phyloP scores from a whole-genome alignment of 345 rosid species.

The Brassica cretica region DNA sequence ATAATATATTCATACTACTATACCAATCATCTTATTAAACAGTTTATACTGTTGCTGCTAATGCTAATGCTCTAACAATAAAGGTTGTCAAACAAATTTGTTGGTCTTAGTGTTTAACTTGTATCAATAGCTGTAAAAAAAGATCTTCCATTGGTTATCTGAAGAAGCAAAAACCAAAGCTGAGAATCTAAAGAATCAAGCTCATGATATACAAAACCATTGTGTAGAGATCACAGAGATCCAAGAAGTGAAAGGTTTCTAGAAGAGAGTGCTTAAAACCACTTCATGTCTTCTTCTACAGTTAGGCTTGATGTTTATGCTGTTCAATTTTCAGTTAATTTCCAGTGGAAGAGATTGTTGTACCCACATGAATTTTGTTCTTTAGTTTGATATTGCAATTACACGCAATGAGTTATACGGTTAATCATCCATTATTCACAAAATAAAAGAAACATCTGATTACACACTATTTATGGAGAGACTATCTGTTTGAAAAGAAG shows the following conservation, averaged over 20 bases:
- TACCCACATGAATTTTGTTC: conserved; percentile 58
- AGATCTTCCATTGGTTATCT: no score
- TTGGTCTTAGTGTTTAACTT: no score
- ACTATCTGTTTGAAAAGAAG: conserved; percentile 1
- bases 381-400: no score
- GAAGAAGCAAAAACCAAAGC: conserved; percentile 56
- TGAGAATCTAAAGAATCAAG: conserved; percentile 48
- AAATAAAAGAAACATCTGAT: not conserved
- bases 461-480: not conserved
- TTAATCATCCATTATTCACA: not conserved
- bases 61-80: no score
- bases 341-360: conserved; percentile 40
- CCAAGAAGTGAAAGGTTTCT: conserved; percentile 54
- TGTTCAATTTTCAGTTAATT: conserved; percentile 43
- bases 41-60: no score
- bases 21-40: no score
- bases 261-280: conserved; percentile 49
- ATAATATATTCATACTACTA: no score
- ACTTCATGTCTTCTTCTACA: conserved; percentile 54
- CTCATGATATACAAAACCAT: conserved; percentile 52
- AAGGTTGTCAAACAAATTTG: no score
- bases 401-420: not conserved
- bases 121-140: no score
- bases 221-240: conserved; percentile 45
- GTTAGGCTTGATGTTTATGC: conserved; percentile 57